phyloP scores from a whole-genome alignment of 2,329 filamentous ascomycete species.

The Penicillium sumatraense region DNA sequence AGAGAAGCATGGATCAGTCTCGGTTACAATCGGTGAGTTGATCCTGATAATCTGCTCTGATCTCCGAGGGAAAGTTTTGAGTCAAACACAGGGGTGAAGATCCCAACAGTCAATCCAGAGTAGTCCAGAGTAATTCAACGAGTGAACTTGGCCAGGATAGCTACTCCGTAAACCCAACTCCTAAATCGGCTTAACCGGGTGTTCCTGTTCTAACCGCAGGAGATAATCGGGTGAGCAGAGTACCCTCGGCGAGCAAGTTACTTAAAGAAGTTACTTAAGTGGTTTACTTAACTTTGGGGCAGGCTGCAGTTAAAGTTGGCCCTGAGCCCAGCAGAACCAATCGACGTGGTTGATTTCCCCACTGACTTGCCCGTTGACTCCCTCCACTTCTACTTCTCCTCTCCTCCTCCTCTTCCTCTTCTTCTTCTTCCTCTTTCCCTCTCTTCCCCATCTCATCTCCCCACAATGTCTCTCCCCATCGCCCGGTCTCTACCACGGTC shows the following conservation, averaged over 20 bases:
- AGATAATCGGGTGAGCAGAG: background rate
- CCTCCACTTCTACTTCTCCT: background rate
- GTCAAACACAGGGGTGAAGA: background rate
- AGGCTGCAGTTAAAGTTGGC: conserved; percentile 4
- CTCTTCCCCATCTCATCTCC: background rate
- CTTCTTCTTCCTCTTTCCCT: background rate
- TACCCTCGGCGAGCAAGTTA: background rate
- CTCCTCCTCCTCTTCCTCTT: background rate
- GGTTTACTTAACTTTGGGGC: conserved; percentile 3
- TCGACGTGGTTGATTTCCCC: background rate
- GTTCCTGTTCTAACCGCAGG: too few relatives aligned
- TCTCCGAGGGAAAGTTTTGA: conserved; percentile 12
- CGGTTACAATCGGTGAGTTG: conserved; percentile 12
- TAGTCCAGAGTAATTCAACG: background rate
- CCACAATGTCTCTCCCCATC: conserved; percentile 34
- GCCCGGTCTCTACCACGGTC: conserved; percentile 34
- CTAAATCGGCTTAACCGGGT: background rate
- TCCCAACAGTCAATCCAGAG: background rate
- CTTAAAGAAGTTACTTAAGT: background rate
- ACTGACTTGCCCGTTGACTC: background rate
- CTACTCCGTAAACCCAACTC: too few relatives aligned
- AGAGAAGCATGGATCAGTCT: conserved; percentile 9
- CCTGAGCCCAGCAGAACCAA: conserved; percentile 1
- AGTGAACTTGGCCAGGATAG: too few relatives aligned
- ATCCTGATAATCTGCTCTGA: too few relatives aligned